Evolutionary conservation across 1,139 yeast species (phyloP), one percentile per base, ranked within the genome.

Genomic region (Protomyces inundatus): DNA sequence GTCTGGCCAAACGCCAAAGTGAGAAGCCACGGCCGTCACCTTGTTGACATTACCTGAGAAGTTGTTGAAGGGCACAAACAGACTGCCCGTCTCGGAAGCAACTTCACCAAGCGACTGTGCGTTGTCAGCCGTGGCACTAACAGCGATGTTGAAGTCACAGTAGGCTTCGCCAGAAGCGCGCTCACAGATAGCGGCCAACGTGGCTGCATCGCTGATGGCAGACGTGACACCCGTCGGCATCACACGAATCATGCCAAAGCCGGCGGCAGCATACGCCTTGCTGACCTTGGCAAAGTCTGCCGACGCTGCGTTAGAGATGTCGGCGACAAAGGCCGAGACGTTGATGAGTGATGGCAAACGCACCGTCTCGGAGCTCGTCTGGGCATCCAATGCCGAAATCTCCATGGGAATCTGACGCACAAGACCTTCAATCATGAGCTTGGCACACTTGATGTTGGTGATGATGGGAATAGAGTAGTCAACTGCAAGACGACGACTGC

Each of bases 401-500:
- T 87, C 89, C 71, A 90, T 79, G 16, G 82, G 70, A 69, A 85
- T 80, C 71, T 81, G 79, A 79, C 96, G 82, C 32, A 96, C 82
- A 71, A 95, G 78, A 16, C 98, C 98, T 79, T 93, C 98, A 70
- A 93, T 87, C 77, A 95, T 82, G 71, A 95, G 81, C 79, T 95
- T 95, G 69, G 99, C 99, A 80, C 93, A 86, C 80, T 95, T 95
- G 71, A 93, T 98, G 75, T 95, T 95, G 70, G 99, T 93, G 61
- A 95, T 97, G 76, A 95, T 82, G 62, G 99, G 99, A 75, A 95
- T 89, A 63, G 97, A 91, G 76, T 89, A 95, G 77, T 95, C 99
- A 70, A 95, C 98, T 70, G 99, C 98, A 98, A 95, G 88, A 82
- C 99, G 95, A 82, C 99, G 95, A 64, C 98, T 89, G 78, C 85